Base-by-base conservation (phyloP, 371 early-diverging fungal species). In the Massospora cicadina region DNA sequence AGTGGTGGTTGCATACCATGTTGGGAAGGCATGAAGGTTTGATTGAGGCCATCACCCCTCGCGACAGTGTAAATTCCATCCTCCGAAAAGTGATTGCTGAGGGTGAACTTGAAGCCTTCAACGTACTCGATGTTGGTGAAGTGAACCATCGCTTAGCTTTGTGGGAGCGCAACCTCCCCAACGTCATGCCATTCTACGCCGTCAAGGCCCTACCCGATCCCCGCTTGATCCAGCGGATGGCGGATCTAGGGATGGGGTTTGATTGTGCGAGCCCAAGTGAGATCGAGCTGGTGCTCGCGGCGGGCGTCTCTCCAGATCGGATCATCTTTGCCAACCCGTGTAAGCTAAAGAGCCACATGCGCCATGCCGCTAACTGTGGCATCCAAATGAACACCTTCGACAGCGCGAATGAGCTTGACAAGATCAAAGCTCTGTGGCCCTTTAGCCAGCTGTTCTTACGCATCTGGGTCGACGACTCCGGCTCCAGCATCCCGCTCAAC, bases 271-370 rank as follows among this genome's bases (percentile, higher is more conserved):
- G 85, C 76, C 81, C 81, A 69, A 77, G 78, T 54, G 98, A 98
- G 78, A 88, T 96, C 59, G 83, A 90, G 67, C 79, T 81, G 61
- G 87, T 88, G 55, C 79, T 95, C 63, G 77, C 81, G 32, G 71
- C 81, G 57, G 93, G 93, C 63, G 89, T 85, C 0, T 81, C 81
- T 54, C 79, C 94, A 21, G 72, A 72, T 31, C 80, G 86, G 62
- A 87, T 98, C 70, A 94, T 98, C 71, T 98, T 91, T 68, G 98
- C 98, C 67, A 95, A 98, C 76, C 98, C 98, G 32, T 95, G 97
- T 82, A 98, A 98, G 78, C 93, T 92, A 68, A 81, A 84, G 26
- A 93, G 95, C 21, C 93, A 90, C 72, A 83, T 98, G 70, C 86
- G 88, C 63, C 91, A 79, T 69, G 93, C 96, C 12, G 74, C 76